Percentiles rank a stretch among this genome's conserved stretches.
phyloP scores from a whole-genome alignment of 306 rosid genomes.

The Citrullus colocynthis region DNA sequence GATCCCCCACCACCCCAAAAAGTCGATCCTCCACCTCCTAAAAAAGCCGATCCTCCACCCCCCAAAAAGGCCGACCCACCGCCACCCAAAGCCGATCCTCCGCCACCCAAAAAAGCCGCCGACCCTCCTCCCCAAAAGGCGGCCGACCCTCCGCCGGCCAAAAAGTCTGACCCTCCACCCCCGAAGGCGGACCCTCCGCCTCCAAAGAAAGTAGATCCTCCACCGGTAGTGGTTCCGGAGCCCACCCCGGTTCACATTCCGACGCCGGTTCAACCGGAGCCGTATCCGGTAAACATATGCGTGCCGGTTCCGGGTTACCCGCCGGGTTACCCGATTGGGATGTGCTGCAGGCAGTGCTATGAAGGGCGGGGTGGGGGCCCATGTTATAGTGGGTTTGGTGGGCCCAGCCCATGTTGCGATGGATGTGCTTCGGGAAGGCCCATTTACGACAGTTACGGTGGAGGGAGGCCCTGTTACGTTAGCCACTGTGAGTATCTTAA shows the following conservation, averaged over 20 bases:
- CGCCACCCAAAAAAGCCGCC: not conserved
- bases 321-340: constrained; percentile 20
- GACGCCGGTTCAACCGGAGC: not conserved
- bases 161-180: not conserved
- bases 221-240: not conserved
- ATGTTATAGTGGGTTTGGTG: constrained; percentile 5
- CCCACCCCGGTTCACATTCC: not conserved
- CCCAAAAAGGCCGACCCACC: not conserved
- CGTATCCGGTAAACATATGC: not conserved
- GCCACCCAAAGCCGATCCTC: not conserved
- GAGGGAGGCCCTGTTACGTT: constrained; percentile 19
- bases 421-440: constrained; percentile 34
- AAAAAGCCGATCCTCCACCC: not conserved
- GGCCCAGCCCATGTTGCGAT: constrained; percentile 17
- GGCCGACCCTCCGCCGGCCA: not conserved
- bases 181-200: not conserved
- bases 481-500: constrained; percentile 32
- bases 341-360: constrained; percentile 13
- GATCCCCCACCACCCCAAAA: not conserved
- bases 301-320: constrained; percentile 12
- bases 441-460: constrained; percentile 47
- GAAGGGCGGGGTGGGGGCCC: constrained; percentile 31
- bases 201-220: not conserved
- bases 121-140: not conserved
- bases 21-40: not conserved